A percentile compares a stretch with the other conserved stretches of the same genome.
phyloP scores from a whole-genome alignment of 148 eudicot genomes.

The Spergularia bocconei region DNA sequence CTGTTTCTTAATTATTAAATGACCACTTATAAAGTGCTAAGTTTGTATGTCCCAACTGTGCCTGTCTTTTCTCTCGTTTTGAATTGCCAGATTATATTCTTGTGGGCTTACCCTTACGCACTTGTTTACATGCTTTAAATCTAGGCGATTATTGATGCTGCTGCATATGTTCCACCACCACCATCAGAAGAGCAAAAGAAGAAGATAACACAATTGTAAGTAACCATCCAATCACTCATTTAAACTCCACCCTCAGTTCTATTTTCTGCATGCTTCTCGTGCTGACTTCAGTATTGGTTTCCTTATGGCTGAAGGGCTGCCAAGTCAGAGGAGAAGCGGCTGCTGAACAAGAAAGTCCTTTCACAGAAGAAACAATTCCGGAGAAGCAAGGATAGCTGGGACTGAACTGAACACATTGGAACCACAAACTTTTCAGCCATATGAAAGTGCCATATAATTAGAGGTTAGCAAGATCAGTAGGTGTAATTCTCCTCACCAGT shows the following conservation, averaged over 20 bases:
- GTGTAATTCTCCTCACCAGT: no score
- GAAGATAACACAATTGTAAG: constrained; percentile 76
- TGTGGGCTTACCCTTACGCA: constrained; percentile 16
- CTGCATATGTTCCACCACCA: constrained; percentile 96
- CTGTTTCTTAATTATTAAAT: no score
- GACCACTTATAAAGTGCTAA: neutral
- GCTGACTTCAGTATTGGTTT: constrained; percentile 3
- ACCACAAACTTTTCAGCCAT: neutral
- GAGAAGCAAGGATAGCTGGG: constrained; percentile 68
- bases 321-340: constrained; percentile 61
- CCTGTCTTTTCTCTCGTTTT: neutral
- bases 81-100: neutral
- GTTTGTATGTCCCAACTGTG: neutral
- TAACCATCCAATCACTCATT: constrained; percentile 1
- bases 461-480: neutral
- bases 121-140: constrained; percentile 10
- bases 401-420: constrained; percentile 27
- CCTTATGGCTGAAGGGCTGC: constrained; percentile 52
- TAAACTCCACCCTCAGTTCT: neutral
- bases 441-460: neutral
- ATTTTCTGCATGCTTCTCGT: neutral
- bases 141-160: constrained; percentile 87
- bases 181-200: constrained; percentile 87
- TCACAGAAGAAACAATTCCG: constrained; percentile 69
- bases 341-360: constrained; percentile 62